Conservation (phyloP, 495 filamentous ascomycete species). For the Aspergillus cavernicola region DNA sequence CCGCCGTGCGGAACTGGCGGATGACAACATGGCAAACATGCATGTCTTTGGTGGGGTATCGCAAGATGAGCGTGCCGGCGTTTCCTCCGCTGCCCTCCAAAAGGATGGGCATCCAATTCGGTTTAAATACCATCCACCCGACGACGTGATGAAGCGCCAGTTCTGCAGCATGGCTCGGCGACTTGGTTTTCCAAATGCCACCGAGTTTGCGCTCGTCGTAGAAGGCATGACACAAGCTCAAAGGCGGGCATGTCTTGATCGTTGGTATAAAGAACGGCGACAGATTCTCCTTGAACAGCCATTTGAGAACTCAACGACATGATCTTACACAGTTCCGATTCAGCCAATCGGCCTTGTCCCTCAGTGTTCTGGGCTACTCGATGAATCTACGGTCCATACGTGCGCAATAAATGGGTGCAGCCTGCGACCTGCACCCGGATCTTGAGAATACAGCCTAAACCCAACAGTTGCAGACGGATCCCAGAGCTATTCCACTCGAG, state of each 20-base stretch:
- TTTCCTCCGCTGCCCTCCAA: conserved; percentile 9
- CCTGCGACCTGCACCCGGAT: too few species aligned
- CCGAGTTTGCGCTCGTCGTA: conserved; percentile 89
- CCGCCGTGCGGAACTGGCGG: conserved; percentile 65
- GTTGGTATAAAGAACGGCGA: conserved; percentile 64
- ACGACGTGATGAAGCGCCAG: conserved; percentile 71
- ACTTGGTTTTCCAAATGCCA: conserved; percentile 71
- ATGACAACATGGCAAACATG: conserved; percentile 46
- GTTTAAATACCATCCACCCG: conserved; percentile 72
- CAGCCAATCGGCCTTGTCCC: too few species aligned
- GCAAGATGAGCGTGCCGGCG: conserved; percentile 18
- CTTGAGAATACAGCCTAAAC: too few species aligned
- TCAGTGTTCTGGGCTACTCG: too few species aligned
- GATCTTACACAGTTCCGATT: too few species aligned
- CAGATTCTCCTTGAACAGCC: conserved; percentile 1
- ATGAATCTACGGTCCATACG: too few species aligned
- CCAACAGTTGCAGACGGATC: too few species aligned
- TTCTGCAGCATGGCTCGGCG: conserved; percentile 85
- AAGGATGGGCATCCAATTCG: conserved; percentile 35
- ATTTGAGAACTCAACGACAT: not conserved
- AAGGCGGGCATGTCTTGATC: conserved; percentile 72
- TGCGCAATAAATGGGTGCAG: too few species aligned
- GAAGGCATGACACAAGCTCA: conserved; percentile 91
- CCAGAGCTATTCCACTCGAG: too few species aligned
- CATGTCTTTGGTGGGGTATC: conserved; percentile 49